phyloP scores from a whole-genome alignment of 1,139 yeast genomes.

The Martiniozyma asiatica region DNA sequence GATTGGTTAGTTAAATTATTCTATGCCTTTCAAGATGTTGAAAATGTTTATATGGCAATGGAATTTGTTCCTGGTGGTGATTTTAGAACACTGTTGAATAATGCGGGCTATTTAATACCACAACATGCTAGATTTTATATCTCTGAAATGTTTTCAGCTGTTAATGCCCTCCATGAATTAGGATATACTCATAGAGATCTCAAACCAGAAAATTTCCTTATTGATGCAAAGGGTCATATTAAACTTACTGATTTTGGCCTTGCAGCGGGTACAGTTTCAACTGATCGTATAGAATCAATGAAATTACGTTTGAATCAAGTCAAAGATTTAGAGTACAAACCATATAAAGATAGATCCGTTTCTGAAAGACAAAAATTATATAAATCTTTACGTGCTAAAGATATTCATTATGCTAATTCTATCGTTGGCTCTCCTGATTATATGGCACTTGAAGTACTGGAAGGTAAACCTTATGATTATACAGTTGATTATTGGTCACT shows the following conservation, averaged over 20 bases:
- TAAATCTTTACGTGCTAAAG: conserved; percentile 54
- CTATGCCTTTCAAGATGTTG: conserved; percentile 91
- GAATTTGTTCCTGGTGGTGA: conserved; percentile 99
- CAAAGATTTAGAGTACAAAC: conserved; percentile 57
- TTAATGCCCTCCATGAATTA: conserved; percentile 83
- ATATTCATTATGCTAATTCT: conserved; percentile 76
- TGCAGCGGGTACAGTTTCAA: conserved; percentile 93
- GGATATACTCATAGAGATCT: conserved; percentile 96
- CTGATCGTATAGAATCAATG: conserved; percentile 90
- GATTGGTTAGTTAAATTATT: conserved; percentile 92
- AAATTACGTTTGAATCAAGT: conserved; percentile 72
- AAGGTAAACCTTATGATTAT: conserved; percentile 86
- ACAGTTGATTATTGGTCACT: conserved; percentile 98
- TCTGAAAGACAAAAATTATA: conserved; percentile 80
- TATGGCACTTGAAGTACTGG: conserved; percentile 96
- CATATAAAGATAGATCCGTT: conserved; percentile 61
- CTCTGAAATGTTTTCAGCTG: conserved; percentile 92
- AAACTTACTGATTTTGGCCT: conserved; percentile 95
- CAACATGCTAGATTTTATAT: conserved; percentile 93
- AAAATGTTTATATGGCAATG: conserved; percentile 91
- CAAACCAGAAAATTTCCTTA: conserved; percentile 93
- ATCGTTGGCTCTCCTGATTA: conserved; percentile 98
- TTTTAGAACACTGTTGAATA: conserved; percentile 84
- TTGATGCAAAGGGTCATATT: conserved; percentile 90
- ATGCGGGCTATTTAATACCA: conserved; percentile 85